Conservation (phyloP, 192 early-diverging fungal genomes). For the Paraglomus occultum region DNA sequence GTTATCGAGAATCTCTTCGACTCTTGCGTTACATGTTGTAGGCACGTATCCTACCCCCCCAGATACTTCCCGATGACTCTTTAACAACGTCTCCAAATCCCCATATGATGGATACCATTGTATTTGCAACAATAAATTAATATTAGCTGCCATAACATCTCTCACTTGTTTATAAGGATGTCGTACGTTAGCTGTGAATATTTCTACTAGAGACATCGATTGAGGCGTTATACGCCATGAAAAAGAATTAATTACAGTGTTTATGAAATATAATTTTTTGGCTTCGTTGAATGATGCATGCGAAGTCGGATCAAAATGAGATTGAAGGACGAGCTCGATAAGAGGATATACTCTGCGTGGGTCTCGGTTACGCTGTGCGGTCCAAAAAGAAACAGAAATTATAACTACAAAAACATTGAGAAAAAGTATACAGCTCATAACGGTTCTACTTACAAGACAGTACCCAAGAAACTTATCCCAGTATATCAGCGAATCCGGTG, state of each 20-base stretch:
- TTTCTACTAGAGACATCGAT: slow-evolving; percentile 38
- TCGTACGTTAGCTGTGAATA: slow-evolving; percentile 55
- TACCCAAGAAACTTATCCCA: slow-evolving; percentile 76
- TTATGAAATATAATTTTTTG: slow-evolving; percentile 71
- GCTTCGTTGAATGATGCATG: slow-evolving; percentile 85
- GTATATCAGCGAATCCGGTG: slow-evolving; percentile 70
- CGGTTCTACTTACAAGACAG: slow-evolving; percentile 36
- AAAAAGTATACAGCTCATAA: slow-evolving; percentile 5
- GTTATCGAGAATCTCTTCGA: slow-evolving; percentile 32
- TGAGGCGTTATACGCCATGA: slow-evolving; percentile 65
- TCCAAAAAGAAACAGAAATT: background rate
- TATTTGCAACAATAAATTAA: slow-evolving; percentile 64
- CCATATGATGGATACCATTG: slow-evolving; percentile 60
- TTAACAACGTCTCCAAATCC: slow-evolving; percentile 43
- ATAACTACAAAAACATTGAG: background rate
- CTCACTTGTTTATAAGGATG: slow-evolving; percentile 93
- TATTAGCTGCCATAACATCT: slow-evolving; percentile 67
- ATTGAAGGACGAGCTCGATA: slow-evolving; percentile 61
- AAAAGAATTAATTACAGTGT: slow-evolving; percentile 58
- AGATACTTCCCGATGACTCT: slow-evolving; percentile 1
- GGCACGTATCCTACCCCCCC: slow-evolving; percentile 37
- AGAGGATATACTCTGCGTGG: slow-evolving; percentile 78
- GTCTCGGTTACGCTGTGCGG: slow-evolving; percentile 57
- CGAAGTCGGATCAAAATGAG: slow-evolving; percentile 67
- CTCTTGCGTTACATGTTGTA: slow-evolving; percentile 28